Conservation (phyloP, 768 basidiomycete species). For the Clitopilus hobsonii region DNA sequence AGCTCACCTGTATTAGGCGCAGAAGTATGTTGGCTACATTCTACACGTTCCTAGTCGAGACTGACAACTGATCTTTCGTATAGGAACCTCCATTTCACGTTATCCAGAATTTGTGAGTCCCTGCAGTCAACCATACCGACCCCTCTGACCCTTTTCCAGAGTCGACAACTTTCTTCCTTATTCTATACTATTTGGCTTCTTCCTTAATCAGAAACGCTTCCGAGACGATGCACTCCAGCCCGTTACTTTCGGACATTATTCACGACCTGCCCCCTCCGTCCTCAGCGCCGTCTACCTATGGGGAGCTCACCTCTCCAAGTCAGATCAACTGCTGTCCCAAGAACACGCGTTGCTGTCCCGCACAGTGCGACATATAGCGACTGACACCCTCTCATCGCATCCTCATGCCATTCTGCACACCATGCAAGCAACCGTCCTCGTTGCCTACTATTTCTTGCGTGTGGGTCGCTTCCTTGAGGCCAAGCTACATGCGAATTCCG, state of each 20-base stretch:
- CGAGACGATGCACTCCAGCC: slow-evolving; percentile 42
- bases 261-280: slow-evolving; percentile 44
- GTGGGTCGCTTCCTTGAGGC: slow-evolving; percentile 57
- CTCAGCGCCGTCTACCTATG: slow-evolving; percentile 47
- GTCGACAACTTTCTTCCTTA: slow-evolving; percentile 57
- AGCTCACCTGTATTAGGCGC: slow-evolving; percentile 31
- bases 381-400: slow-evolving; percentile 42
- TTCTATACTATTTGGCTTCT: slow-evolving; percentile 59
- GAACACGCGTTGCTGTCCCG: slow-evolving; percentile 45
- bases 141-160: slow-evolving; percentile 25
- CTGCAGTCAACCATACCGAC: neutral
- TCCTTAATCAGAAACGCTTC: slow-evolving; percentile 49
- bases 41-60: neutral
- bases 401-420: slow-evolving; percentile 46
- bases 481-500: slow-evolving; percentile 49
- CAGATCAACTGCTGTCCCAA: slow-evolving; percentile 32
- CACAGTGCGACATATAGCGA: slow-evolving; percentile 42
- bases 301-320: slow-evolving; percentile 45
- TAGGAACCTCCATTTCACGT: slow-evolving; percentile 36
- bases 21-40: slow-evolving; percentile 26
- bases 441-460: slow-evolving; percentile 62
- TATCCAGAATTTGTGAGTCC: slow-evolving; percentile 32
- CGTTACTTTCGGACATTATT: slow-evolving; percentile 41
- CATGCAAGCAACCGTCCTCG: slow-evolving; percentile 59
- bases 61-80: slow-evolving; percentile 4